Percentiles rank a stretch among this genome's conserved stretches.
phyloP scores from a whole-genome alignment of 768 basidiomycete species.

The Leucogyrophana mollusca region DNA sequence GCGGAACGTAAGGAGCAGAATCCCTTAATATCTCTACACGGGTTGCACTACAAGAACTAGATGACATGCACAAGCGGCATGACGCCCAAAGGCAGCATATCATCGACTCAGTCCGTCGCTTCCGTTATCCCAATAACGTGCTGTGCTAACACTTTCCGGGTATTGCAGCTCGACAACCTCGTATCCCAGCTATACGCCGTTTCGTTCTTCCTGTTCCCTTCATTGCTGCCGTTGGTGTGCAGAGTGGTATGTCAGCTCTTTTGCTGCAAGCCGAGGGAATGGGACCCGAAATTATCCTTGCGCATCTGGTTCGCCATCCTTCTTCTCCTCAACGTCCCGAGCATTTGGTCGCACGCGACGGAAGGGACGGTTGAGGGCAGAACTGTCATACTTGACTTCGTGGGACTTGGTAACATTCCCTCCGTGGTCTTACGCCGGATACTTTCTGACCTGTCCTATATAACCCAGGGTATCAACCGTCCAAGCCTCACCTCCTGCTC shows the following conservation, averaged over 20 bases:
- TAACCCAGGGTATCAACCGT: conserved; percentile 54
- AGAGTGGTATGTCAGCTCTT: conserved; percentile 60
- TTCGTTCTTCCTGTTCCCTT: conserved; percentile 77
- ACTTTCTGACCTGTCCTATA: not conserved
- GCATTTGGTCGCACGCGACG: conserved; percentile 60
- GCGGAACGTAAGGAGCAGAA: not conserved
- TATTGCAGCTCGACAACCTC: conserved; percentile 60
- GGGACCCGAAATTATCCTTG: conserved; percentile 63
- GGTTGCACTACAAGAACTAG: conserved; percentile 20
- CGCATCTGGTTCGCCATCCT: conserved; percentile 66
- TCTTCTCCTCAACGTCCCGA: conserved; percentile 54
- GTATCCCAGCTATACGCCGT: conserved; percentile 72
- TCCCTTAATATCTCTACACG: conserved; percentile 2
- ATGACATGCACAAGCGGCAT: conserved; percentile 59
- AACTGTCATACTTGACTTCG: conserved; percentile 71
- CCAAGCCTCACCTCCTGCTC: conserved; percentile 59
- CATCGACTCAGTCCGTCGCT: conserved; percentile 55
- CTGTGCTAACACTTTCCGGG: not conserved
- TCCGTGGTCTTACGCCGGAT: not conserved
- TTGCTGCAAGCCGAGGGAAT: conserved; percentile 64
- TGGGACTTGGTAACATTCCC: conserved; percentile 63
- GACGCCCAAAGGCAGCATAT: conserved; percentile 72
- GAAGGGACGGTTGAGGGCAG: conserved; percentile 55
- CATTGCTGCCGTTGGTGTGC: conserved; percentile 42
- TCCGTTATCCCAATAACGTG: not conserved